Evolutionary conservation across 768 basidiomycete genomes (phyloP).

Genomic region (Termitomyces sp.): DNA sequence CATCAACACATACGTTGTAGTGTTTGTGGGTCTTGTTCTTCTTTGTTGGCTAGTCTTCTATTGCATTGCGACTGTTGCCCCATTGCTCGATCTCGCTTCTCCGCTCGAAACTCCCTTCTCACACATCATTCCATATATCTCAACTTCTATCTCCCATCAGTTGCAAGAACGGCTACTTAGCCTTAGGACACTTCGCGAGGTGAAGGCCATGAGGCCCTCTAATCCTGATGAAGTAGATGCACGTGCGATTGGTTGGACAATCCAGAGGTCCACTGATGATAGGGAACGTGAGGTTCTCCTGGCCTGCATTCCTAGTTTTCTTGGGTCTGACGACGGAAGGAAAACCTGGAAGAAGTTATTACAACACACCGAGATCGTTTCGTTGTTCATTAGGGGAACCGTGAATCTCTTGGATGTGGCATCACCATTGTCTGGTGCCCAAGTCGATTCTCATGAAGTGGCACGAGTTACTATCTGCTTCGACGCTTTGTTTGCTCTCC

Average conservation of each 20-base stretch:
- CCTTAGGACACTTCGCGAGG: background rate
- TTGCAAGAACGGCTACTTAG: too few relatives aligned
- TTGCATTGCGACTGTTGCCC: background rate
- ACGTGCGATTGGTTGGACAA: background rate
- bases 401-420: background rate
- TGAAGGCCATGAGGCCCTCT: background rate
- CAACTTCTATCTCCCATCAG: background rate
- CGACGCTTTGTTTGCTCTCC: constrained; percentile 1
- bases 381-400: background rate
- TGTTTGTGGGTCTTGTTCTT: background rate
- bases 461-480: background rate
- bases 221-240: background rate
- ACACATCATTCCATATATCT: background rate
- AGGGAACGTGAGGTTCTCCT: background rate
- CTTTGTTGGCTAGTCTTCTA: background rate
- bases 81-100: background rate
- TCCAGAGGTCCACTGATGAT: background rate
- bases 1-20: background rate
- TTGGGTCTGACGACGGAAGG: background rate
- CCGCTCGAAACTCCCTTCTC: constrained; percentile 4
- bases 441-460: background rate
- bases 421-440: background rate
- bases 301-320: background rate
- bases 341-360: background rate
- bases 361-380: background rate